phyloP scores from a whole-genome alignment of 306 rosid genomes.

The Corylus heterophylla region DNA sequence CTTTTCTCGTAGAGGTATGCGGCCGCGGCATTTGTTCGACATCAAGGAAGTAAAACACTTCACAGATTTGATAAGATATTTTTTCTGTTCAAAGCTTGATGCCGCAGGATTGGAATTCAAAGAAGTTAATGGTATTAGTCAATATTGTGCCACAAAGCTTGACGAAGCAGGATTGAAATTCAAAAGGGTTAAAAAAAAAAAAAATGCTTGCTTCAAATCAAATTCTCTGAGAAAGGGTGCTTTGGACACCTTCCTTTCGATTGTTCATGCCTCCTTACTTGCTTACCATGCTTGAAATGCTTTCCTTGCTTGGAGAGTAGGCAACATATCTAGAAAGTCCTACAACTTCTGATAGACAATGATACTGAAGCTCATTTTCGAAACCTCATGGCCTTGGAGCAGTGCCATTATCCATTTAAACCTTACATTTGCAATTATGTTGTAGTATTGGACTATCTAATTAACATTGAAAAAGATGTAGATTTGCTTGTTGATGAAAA shows the following conservation, averaged over 20 bases:
- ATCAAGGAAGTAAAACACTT: background rate
- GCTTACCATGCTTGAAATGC: background rate
- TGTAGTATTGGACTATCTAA: accelerated
- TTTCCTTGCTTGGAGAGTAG: accelerated
- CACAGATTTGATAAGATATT: background rate
- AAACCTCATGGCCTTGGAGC: too few relatives aligned
- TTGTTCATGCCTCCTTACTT: background rate
- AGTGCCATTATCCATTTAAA: too few relatives aligned
- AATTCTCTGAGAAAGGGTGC: background rate
- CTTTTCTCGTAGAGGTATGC: background rate
- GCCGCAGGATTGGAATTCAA: too few relatives aligned
- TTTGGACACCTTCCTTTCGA: background rate
- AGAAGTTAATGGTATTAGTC: too few relatives aligned
- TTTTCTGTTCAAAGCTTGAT: too few relatives aligned
- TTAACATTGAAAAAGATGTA: too few relatives aligned
- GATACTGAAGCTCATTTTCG: too few relatives aligned
- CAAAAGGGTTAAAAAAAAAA: too few relatives aligned
- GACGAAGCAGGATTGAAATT: constrained; percentile 8
- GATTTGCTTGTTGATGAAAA: too few relatives aligned
- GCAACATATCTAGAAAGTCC: background rate
- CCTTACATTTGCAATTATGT: too few relatives aligned
- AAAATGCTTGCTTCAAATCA: background rate
- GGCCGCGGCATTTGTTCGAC: too few relatives aligned
- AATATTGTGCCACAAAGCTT: background rate
- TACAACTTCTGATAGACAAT: too few relatives aligned